Evolutionary conservation across 2,329 filamentous ascomycete genomes (phyloP).

Genomic region (Cercospora sojina): DNA sequence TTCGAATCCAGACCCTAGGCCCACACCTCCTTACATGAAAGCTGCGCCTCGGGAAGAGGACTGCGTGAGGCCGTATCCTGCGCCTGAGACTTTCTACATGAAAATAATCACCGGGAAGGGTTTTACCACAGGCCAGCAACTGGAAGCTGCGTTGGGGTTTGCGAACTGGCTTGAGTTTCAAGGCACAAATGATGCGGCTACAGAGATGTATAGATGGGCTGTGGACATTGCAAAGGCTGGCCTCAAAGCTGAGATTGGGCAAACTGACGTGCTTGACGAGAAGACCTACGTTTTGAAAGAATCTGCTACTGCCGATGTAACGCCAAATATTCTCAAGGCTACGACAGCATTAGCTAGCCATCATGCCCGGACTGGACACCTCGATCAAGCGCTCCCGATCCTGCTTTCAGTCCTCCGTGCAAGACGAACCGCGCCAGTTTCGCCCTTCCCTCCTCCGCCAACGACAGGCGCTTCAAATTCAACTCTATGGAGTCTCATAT

Average conservation of each 20-base stretch:
- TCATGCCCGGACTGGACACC: slow-evolving; percentile 67
- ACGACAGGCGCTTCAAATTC: slow-evolving; percentile 30
- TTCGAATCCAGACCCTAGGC: slow-evolving; percentile 76
- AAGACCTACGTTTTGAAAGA: slow-evolving; percentile 57
- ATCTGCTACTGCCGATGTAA: slow-evolving; percentile 52
- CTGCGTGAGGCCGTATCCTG: slow-evolving; percentile 66
- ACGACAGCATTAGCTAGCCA: slow-evolving; percentile 78
- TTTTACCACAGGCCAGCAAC: slow-evolving; percentile 72
- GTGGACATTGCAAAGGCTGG: slow-evolving; percentile 69
- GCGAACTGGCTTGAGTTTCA: slow-evolving; percentile 85
- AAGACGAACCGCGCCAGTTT: slow-evolving; percentile 59
- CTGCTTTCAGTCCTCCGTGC: slow-evolving; percentile 82
- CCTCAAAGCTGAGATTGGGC: slow-evolving; percentile 37
- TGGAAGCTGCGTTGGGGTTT: slow-evolving; percentile 79
- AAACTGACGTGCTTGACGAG: slow-evolving; percentile 55
- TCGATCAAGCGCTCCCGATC: slow-evolving; percentile 72
- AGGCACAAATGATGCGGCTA: slow-evolving; percentile 61
- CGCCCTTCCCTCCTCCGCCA: slow-evolving; percentile 35
- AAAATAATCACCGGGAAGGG: slow-evolving; percentile 78
- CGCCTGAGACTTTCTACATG: slow-evolving; percentile 76
- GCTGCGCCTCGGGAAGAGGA: slow-evolving; percentile 71
- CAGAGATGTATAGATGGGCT: slow-evolving; percentile 72
- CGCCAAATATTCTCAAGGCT: slow-evolving; percentile 69
- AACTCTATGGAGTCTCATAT: slow-evolving; percentile 28
- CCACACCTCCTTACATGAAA: slow-evolving; percentile 63